Percentiles rank a stretch among this genome's conserved stretches.
These are phyloP conservation scores for Phytophthora aleatoria DNA, from an alignment of 352 stramenopile species.

Conservation along the genomic window DNA sequence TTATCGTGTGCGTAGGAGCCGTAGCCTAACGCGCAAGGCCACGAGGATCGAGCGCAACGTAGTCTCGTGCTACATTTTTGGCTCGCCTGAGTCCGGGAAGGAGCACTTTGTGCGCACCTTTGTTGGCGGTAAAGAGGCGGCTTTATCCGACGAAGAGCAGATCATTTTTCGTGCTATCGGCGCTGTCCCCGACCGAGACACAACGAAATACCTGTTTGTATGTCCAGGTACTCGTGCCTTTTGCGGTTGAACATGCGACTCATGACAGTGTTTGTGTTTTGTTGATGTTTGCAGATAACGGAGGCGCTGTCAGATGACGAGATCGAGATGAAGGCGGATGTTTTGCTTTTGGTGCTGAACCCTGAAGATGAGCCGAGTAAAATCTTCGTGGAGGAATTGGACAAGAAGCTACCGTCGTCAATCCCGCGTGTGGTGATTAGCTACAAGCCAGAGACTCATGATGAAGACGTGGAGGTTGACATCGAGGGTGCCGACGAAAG, in stretches of 20 bases:
- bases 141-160: slow-evolving; percentile 34
- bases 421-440: slow-evolving; percentile 72
- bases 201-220: slow-evolving; percentile 72
- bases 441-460: slow-evolving; percentile 40
- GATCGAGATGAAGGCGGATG: slow-evolving; percentile 73
- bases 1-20: slow-evolving; percentile 39
- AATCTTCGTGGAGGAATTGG: slow-evolving; percentile 51
- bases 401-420: slow-evolving; percentile 52
- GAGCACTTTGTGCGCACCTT: slow-evolving; percentile 60
- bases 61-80: slow-evolving; percentile 75
- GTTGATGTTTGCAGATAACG: slow-evolving; percentile 52
- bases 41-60: slow-evolving; percentile 71
- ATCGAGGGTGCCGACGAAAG: slow-evolving; percentile 23
- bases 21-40: slow-evolving; percentile 57
- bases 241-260: neutral
- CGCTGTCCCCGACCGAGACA: slow-evolving; percentile 59
- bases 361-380: slow-evolving; percentile 54
- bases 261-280: neutral
- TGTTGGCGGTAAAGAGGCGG: slow-evolving; percentile 42
- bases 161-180: slow-evolving; percentile 58
- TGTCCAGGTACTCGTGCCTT: slow-evolving; percentile 6
- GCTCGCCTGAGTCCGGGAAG: slow-evolving; percentile 50
- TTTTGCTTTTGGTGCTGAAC: slow-evolving; percentile 73
- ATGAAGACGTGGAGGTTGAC: slow-evolving; percentile 11
- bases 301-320: slow-evolving; percentile 65